Conservation (phyloP, 164 flowering plant genomes). For the Liquidambar formosana region DNA sequence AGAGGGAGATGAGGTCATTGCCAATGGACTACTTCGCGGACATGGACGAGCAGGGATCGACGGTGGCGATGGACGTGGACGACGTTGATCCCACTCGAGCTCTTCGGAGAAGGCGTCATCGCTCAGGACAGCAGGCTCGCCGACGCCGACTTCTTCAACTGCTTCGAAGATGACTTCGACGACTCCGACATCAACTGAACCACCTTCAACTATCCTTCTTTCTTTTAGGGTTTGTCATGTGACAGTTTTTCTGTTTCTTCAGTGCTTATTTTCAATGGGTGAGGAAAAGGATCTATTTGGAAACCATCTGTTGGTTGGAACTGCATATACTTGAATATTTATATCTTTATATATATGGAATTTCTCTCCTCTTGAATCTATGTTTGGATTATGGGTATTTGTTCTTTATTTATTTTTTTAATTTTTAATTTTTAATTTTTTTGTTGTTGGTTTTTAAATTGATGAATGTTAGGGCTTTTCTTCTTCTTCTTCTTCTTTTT, state of each 20-base stretch:
- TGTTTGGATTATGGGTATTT: too few species aligned
- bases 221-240: not conserved
- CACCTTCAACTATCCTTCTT: not conserved
- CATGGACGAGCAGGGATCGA: slow-evolving; percentile 42
- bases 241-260: not conserved
- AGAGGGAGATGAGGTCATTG: slow-evolving; percentile 34
- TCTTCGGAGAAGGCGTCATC: slow-evolving; percentile 52
- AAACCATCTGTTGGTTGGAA: too few species aligned
- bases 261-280: not conserved
- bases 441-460: too few species aligned
- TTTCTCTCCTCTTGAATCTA: too few species aligned
- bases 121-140: slow-evolving; percentile 52
- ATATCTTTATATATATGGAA: too few species aligned
- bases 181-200: slow-evolving; percentile 58
- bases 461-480: too few species aligned
- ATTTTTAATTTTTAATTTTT: too few species aligned
- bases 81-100: slow-evolving; percentile 58
- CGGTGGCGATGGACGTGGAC: slow-evolving; percentile 68
- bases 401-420: too few species aligned
- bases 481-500: too few species aligned
- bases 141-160: slow-evolving; percentile 81
- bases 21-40: slow-evolving; percentile 40
- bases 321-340: too few species aligned
- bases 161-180: slow-evolving; percentile 77
- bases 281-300: too few species aligned